phyloP scores from a whole-genome alignment of 371 early-diverging fungal genomes.

The Syncephalastrum contaminatum region DNA sequence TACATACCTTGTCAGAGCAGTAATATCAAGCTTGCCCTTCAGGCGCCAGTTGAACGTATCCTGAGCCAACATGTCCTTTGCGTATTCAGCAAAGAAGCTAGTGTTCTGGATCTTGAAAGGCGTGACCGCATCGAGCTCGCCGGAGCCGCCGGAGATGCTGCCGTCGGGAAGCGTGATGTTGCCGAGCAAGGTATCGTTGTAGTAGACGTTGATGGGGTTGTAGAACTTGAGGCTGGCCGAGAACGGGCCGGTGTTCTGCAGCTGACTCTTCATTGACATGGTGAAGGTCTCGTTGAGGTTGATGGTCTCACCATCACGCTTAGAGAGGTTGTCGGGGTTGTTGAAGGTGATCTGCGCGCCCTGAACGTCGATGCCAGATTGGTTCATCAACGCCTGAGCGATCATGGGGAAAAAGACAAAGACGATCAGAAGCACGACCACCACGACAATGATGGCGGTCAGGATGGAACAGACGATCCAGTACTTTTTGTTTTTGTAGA shows the following conservation, averaged over 20 bases:
- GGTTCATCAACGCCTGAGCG: constrained; percentile 58
- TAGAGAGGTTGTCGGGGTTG: constrained; percentile 17
- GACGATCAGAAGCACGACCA: constrained; percentile 47
- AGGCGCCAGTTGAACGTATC: constrained; percentile 56
- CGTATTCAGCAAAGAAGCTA: constrained; percentile 48
- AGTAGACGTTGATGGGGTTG: constrained; percentile 40
- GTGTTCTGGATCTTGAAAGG: constrained; percentile 48
- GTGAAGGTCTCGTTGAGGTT: constrained; percentile 23
- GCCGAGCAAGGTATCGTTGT: constrained; percentile 49
- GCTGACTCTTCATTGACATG: constrained; percentile 49
- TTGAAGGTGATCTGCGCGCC: constrained; percentile 53
- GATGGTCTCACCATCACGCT: constrained; percentile 23
- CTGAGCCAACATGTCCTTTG: constrained; percentile 53
- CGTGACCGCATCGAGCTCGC: constrained; percentile 38
- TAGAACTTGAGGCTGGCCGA: constrained; percentile 47
- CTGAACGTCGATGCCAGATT: constrained; percentile 45
- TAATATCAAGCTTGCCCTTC: constrained; percentile 56
- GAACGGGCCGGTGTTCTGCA: constrained; percentile 62
- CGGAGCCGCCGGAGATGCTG: constrained; percentile 48
- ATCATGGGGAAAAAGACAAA: constrained; percentile 64
- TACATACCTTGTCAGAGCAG: constrained; percentile 52
- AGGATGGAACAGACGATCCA: constrained; percentile 57
- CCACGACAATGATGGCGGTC: constrained; percentile 47
- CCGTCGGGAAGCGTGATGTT: constrained; percentile 51
- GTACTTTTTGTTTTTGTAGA: constrained; percentile 57